Evolutionary conservation across 768 basidiomycete species (phyloP), one percentile per base, ranked within the genome.

Genomic region (Favolaschia claudopus): DNA sequence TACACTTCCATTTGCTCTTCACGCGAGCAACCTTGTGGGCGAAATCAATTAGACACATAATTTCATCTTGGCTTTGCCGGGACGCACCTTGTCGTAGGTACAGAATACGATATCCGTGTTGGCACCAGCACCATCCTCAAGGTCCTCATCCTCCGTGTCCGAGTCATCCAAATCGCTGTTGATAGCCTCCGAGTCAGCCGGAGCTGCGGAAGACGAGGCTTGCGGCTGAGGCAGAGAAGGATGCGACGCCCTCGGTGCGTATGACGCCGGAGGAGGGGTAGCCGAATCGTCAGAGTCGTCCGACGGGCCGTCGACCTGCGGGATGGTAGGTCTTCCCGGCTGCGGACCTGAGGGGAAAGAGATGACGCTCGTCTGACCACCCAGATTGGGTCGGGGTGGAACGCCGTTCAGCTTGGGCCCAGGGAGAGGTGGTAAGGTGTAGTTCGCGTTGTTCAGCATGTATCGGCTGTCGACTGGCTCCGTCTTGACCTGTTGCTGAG

Each of bases 1-100:
- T 88, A 59, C 95, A 96, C 81, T 99, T 99, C 97, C 97, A 99
- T 79, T 99, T 99, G 79, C 97, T 99, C 79, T 99, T 99, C 24
- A 99, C 96, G n/a, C 97, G 85, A 39, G 96, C 95, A 32, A 99
- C 96, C 96, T n/a, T 99, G 65, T 28, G 25, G 55, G 55, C 19
- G 37, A 38, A 5, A 22, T 34, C 13, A 34, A 25, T 14, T 17
- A 46, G 59, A 17, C 63, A 55, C 29, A 33, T 42, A 63, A 25
- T 14, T 20, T 24, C 39, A 61, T n/a, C 54, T 27, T 12, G 48
- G 24, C 24, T 54, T 38, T 33, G 37, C 13, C n/a, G 29, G 20
- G 19, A 12, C 80, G 36, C 54, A 94, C 96, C 88, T 99, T 99
- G 73, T 99, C 97, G 71, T 97, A 99, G 7, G 96, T 95, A 74